Conservation (phyloP, 306 rosid genomes). For the Dalbergia cultrata region DNA sequence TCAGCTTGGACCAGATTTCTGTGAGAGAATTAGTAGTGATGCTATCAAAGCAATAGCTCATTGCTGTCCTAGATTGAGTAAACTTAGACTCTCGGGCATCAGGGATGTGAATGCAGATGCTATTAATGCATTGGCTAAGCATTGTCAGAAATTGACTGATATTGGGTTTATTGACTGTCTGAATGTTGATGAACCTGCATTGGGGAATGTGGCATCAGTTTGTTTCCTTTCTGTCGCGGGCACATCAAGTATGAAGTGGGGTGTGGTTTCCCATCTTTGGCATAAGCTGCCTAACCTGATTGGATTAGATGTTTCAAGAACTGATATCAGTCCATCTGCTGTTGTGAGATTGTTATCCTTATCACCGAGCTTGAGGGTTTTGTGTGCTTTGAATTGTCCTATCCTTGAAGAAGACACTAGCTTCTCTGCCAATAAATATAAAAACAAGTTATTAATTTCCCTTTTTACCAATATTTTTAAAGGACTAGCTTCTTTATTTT, state of each 20-base stretch:
- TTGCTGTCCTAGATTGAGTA: constrained; percentile 83
- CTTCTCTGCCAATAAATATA: constrained; percentile 72
- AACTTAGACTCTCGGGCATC: constrained; percentile 88
- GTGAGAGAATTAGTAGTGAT: constrained; percentile 98
- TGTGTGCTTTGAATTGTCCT: constrained; percentile 94
- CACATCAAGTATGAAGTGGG: constrained; percentile 91
- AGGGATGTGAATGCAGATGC: constrained; percentile 90
- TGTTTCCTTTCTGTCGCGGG: constrained; percentile 93
- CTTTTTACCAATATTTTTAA: constrained; percentile 83
- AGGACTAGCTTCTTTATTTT: constrained; percentile 83
- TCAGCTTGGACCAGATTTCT: constrained; percentile 99
- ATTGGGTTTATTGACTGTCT: constrained; percentile 94
- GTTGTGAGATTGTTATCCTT: constrained; percentile 78
- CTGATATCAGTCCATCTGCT: constrained; percentile 84
- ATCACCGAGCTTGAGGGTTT: constrained; percentile 75
- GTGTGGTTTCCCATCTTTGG: constrained; percentile 87
- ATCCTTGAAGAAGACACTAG: constrained; percentile 80
- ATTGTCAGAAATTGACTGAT: constrained; percentile 81
- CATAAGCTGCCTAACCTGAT: constrained; percentile 83
- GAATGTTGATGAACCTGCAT: constrained; percentile 83
- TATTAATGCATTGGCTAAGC: constrained; percentile 76
- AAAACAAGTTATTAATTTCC: constrained; percentile 80
- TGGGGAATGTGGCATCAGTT: constrained; percentile 82
- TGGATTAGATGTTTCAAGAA: constrained; percentile 95
- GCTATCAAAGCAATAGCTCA: constrained; percentile 88